phyloP scores from a whole-genome alignment of 306 rosid species.

The Luffa acutangula region DNA sequence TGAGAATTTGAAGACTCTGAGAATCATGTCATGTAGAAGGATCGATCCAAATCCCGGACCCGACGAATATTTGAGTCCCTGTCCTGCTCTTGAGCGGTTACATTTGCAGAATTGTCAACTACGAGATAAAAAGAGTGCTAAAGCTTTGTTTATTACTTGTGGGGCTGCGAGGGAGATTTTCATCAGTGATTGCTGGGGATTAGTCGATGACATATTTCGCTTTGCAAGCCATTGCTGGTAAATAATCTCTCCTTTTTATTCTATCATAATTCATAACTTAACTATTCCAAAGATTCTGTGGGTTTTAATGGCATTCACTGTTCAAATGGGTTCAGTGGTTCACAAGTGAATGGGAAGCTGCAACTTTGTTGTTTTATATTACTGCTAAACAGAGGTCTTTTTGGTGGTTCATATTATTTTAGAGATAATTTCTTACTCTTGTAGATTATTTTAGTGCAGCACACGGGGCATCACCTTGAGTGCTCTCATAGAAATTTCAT shows the following conservation, averaged over 20 bases:
- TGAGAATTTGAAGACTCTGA: constrained; percentile 70
- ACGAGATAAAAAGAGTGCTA: constrained; percentile 35
- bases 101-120: constrained; percentile 65
- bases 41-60: constrained; percentile 52
- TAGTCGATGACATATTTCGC: constrained; percentile 42
- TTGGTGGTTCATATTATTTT: background rate
- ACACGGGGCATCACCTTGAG: background rate
- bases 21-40: constrained; percentile 47
- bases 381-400: background rate
- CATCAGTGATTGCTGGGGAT: constrained; percentile 77
- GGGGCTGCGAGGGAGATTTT: constrained; percentile 51
- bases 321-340: background rate
- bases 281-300: background rate
- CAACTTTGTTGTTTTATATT: background rate
- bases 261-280: background rate
- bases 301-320: background rate
- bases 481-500: background rate
- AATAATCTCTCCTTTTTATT: constrained; percentile 7
- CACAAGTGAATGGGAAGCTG: background rate
- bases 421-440: background rate
- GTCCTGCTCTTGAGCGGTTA: constrained; percentile 54
- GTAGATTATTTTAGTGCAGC: background rate
- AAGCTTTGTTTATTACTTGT: constrained; percentile 47
- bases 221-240: constrained; percentile 67
- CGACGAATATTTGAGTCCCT: constrained; percentile 55